Evolutionary conservation across 805 yeast species (phyloP), one percentile per base, ranked within the genome.

Genomic region (Wickerhamiella occidentalis): DNA sequence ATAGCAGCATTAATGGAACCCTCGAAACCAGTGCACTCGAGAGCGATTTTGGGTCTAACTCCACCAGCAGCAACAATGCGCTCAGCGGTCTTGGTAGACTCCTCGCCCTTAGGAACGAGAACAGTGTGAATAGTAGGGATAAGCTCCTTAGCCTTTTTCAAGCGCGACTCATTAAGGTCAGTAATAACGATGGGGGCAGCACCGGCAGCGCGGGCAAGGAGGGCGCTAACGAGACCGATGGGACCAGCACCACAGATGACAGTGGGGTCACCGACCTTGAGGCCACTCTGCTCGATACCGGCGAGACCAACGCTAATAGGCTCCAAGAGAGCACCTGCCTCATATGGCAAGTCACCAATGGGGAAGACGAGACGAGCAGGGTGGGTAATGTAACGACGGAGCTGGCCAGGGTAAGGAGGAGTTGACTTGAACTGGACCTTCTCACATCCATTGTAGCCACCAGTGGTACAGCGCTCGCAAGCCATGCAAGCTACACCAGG

Each of bases 181-280:
- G 78, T 72, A 54, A 75, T 72, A 17, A 68, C 71, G 15, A 76
- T 54, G 26, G 79, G 79, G 28, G 72, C 65, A 4, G 77, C 77
- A 21, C 80, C 80, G 1, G 73, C 67, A 12, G 78, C 78, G 29
- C 69, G 65, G 9, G 78, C 77, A 43, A 74, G 59, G 3, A 70
- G 54, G 45, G 77, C 68, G 22, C 75, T 61, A 37, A 73, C 68
- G 28, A 76, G 61, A 13, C 80, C 80, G 55, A 76, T 76, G n/a
- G 80, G 80, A 19, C 80, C 80, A 15, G 79, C 78, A 47, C 81
- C 81, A 38, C 72, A 68, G 47, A 76, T 64, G 42, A 72, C 58
- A 11, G 66, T 68, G 21, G 76, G 74, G 54, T 70, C 71, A 46
- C 79, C 79, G n/a, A 74, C 57, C 48, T 63, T 64, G 40, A 76